Evolutionary conservation across 208 protist genomes (phyloP).

Genomic region (Wallacemonas rigidus): DNA sequence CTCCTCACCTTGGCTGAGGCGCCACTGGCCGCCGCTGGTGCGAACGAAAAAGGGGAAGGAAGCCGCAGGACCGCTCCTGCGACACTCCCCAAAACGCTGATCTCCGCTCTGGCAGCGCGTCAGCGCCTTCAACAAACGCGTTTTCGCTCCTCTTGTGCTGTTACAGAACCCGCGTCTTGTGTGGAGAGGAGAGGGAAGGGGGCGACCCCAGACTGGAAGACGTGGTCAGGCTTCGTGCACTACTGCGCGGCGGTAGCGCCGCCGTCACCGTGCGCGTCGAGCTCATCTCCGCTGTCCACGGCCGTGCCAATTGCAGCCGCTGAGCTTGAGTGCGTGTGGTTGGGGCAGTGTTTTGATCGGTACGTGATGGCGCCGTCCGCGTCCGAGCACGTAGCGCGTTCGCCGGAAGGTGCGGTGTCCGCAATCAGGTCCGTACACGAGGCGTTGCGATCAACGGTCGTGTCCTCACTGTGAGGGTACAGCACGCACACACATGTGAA

Average conservation of each 20-base stretch:
- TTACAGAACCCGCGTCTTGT: too few species aligned
- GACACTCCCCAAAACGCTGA: background rate
- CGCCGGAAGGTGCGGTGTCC: too few species aligned
- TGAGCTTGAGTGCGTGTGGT: conserved; percentile 35
- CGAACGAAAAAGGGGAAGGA: too few species aligned
- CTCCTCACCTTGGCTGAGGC: conserved; percentile 24
- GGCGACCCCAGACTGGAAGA: background rate
- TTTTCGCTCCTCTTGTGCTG: background rate
- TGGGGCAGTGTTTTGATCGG: conserved; percentile 32
- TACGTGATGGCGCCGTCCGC: conserved; percentile 15
- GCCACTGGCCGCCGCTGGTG: background rate
- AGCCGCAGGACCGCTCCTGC: too few species aligned
- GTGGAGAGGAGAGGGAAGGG: too few species aligned
- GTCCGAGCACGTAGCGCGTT: too few species aligned
- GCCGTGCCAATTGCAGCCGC: conserved; percentile 23
- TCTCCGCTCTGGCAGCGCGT: background rate
- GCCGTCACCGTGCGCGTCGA: background rate
- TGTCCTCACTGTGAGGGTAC: too few species aligned
- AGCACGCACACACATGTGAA: too few species aligned
- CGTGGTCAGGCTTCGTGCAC: conserved; percentile 19
- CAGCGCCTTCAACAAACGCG: background rate
- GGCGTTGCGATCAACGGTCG: too few species aligned
- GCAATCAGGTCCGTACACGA: too few species aligned
- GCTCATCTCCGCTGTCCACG: background rate
- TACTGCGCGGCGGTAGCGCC: conserved; percentile 9